Base-by-base conservation (phyloP, 2,329 filamentous ascomycete species). In the Tolypocladium inflatum region DNA sequence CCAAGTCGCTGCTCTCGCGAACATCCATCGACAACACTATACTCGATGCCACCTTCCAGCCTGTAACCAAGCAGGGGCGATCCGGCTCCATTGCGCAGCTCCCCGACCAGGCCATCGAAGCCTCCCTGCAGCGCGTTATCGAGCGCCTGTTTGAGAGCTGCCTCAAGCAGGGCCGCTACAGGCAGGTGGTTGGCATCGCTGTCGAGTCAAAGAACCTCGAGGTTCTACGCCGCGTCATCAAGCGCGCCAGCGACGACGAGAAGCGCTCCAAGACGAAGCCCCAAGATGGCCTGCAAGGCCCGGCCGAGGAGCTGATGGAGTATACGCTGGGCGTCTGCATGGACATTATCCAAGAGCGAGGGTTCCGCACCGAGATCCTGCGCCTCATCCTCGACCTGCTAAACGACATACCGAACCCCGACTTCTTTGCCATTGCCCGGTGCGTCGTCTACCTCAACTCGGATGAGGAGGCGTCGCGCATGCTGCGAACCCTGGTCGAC, bases 371-470 rank as follows among this genome's bases (percentile, higher is more conserved):
- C 41, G 80, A 94, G 78, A 97, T 99, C 56, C 76, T 99, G 59
- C 87, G 89, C 66, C 81, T 99, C 52, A 94, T 99, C 58, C 85
- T 99, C n/a, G 90, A 93, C 60, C 84, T 99, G n/a, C 80, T 99
- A 42, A 96, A 89, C 76, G 90, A 95, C 59, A 94, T 96, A 58
- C 89, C 91, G 2, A 90, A 83, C 60, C 94, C 94, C 0, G 94
- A 99, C 71, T 97, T 96, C 74, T 99, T 99, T 72, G 91, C 94
- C 23, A 97, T 99, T 67, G 93, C 94, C 55, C 96, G 95, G 74
- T 99, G 94, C 67, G 94, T 96, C 37, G 93, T 99, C 42, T 97
- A 97, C 67, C 82, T 99, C 21, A 89, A 96, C 70, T 90, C 96
- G 64, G 88, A 97, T 68, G 87, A 90, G 54, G 88, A 97, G 78